Percentiles rank a stretch among this genome's conserved stretches.
phyloP scores from a whole-genome alignment of 768 basidiomycete genomes.

The Gloeophyllum trabeum region DNA sequence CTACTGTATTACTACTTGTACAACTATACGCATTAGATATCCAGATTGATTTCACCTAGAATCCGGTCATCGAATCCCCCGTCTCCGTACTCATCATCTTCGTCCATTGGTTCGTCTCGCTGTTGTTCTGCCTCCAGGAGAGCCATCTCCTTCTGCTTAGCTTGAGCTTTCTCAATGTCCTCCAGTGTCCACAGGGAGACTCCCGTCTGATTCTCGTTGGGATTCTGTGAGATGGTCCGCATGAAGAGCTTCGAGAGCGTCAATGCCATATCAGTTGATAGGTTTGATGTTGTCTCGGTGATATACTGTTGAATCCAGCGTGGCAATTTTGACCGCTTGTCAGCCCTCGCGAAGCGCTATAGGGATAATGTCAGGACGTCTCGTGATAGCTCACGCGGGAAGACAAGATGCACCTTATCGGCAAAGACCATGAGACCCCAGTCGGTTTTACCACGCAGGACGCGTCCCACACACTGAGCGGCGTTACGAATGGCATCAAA shows the following conservation, averaged over 20 bases:
- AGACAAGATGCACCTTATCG: slow-evolving; percentile 60
- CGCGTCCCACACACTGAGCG: slow-evolving; percentile 97
- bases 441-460: slow-evolving; percentile 95
- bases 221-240: slow-evolving; percentile 97
- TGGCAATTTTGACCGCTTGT: slow-evolving; percentile 91
- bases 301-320: slow-evolving; percentile 99
- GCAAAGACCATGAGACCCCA: slow-evolving; percentile 99
- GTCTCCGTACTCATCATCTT: slow-evolving; percentile 27
- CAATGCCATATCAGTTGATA: slow-evolving; percentile 97
- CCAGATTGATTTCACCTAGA: slow-evolving; percentile 16
- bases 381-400: neutral
- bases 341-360: slow-evolving; percentile 84
- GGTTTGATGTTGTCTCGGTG: slow-evolving; percentile 93
- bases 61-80: slow-evolving; percentile 34
- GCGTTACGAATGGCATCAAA: slow-evolving; percentile 99
- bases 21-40: slow-evolving; percentile 5
- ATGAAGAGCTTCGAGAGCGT: slow-evolving; percentile 94
- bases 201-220: slow-evolving; percentile 91
- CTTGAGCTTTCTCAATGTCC: slow-evolving; percentile 80
- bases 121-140: slow-evolving; percentile 36
- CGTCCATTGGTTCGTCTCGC: slow-evolving; percentile 20
- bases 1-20: neutral
- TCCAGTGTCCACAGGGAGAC: slow-evolving; percentile 92
- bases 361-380: neutral
- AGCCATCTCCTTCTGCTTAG: slow-evolving; percentile 62